Percentiles rank a stretch among this genome's conserved stretches.
phyloP scores from a whole-genome alignment of 805 yeast genomes.

The Cyberlindnera xylosilytica region DNA sequence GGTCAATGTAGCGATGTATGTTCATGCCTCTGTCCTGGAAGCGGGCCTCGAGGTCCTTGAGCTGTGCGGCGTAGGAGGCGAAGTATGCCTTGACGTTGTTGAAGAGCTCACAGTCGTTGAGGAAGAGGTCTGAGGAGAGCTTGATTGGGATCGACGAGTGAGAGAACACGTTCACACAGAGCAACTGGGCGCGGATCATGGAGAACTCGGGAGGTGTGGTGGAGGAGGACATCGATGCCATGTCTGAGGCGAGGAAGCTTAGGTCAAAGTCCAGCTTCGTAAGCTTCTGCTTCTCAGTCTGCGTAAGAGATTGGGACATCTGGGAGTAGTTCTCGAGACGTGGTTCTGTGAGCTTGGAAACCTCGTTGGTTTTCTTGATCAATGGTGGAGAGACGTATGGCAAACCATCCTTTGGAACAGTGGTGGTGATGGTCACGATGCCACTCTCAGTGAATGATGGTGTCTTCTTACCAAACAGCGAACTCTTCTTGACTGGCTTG shows the following conservation, averaged over 20 bases:
- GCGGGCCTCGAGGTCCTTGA: constrained; percentile 18
- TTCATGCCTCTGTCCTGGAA: constrained; percentile 11
- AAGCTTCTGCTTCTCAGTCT: constrained; percentile 28
- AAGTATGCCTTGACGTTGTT: constrained; percentile 26
- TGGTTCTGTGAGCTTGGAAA: constrained; percentile 30
- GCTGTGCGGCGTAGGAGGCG: constrained; percentile 7
- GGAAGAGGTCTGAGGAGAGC: constrained; percentile 32
- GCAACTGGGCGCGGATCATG: constrained; percentile 28
- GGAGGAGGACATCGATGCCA: constrained; percentile 21
- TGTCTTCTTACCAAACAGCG: constrained; percentile 3
- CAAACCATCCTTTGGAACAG: constrained; percentile 32
- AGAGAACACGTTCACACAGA: constrained; percentile 34
- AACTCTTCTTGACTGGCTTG: neutral
- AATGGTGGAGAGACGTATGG: constrained; percentile 38
- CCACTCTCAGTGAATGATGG: constrained; percentile 25
- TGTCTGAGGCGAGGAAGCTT: constrained; percentile 24
- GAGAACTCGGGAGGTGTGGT: constrained; percentile 30
- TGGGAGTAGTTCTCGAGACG: constrained; percentile 35
- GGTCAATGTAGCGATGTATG: constrained; percentile 13
- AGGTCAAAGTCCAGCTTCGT: constrained; percentile 29
- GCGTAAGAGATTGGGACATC: constrained; percentile 27
- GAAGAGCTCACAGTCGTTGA: constrained; percentile 22
- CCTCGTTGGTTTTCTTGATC: constrained; percentile 34
- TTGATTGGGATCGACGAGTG: constrained; percentile 39
- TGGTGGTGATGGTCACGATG: constrained; percentile 28